Conservation (phyloP, 2,329 filamentous ascomycete species). For the Fusarium transvaalense region DNA sequence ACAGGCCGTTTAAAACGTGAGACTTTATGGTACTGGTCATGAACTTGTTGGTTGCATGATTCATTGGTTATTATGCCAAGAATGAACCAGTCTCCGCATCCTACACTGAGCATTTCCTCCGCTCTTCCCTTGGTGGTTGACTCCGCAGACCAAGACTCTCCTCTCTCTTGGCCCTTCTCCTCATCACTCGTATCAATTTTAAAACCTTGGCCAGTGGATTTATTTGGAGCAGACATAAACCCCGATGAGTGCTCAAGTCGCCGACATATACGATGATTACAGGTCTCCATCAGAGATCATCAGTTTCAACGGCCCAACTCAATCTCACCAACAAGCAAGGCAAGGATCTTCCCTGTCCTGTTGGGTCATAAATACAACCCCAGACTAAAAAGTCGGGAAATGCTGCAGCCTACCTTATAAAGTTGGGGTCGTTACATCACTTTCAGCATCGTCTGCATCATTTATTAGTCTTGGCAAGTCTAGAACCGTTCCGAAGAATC, state of each 20-base stretch:
- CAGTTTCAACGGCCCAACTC: background rate
- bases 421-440: slow-evolving; percentile 19
- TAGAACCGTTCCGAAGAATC: slow-evolving; percentile 19
- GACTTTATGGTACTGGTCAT: background rate
- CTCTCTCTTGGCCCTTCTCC: background rate
- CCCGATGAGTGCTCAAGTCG: background rate
- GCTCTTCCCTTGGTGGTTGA: too few relatives aligned
- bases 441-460: background rate
- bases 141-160: slow-evolving; percentile 9
- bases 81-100: slow-evolving; percentile 7
- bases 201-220: background rate
- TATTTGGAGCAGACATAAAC: fast-evolving
- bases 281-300: background rate
- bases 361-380: slow-evolving; percentile 19
- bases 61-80: slow-evolving; percentile 11
- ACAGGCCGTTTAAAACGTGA: slow-evolving; percentile 3
- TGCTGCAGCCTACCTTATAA: background rate
- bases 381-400: background rate
- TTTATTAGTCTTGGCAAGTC: slow-evolving; percentile 6
- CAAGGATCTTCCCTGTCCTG: background rate
- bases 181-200: background rate
- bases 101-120: background rate
- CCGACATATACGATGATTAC: background rate
- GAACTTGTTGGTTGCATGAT: background rate
- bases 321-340: background rate